These are phyloP conservation scores for Xanthoceras sorbifolium DNA, from an alignment of 345 rosid species.

Conservation along the genomic window DNA sequence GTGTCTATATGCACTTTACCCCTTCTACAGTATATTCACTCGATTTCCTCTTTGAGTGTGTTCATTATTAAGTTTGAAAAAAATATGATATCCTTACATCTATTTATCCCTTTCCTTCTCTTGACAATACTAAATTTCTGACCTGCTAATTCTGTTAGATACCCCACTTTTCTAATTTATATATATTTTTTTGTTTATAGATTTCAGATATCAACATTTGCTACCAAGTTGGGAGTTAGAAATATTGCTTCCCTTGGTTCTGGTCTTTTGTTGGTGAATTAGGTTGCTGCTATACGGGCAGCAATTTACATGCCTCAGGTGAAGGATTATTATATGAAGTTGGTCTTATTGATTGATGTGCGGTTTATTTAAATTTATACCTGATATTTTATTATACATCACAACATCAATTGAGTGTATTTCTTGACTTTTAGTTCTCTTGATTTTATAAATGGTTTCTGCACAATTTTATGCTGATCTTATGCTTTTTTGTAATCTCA, in stretches of 20 bases:
- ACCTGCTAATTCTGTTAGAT: neutral
- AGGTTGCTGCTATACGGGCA: conserved; percentile 66
- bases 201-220: conserved; percentile 88
- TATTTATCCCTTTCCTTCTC: too few relatives aligned
- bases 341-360: conserved; percentile 11
- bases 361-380: neutral
- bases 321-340: conserved; percentile 23
- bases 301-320: conserved; percentile 96
- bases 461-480: conserved; percentile 1
- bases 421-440: neutral
- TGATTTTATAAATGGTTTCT: neutral
- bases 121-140: too few relatives aligned
- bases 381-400: neutral
- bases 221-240: conserved; percentile 92
- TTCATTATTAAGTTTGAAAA: too few relatives aligned
- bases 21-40: too few relatives aligned
- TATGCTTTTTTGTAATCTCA: neutral
- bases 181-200: conserved; percentile 36
- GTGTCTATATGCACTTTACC: too few relatives aligned
- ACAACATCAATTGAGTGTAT: conserved; percentile 6
- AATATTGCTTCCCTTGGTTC: conserved; percentile 89
- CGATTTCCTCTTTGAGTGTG: too few relatives aligned
- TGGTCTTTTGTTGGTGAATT: conserved; percentile 80
- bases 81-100: too few relatives aligned
- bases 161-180: neutral